Evolutionary conservation across 2,329 filamentous ascomycete species (phyloP).

Genomic region (Endoconidiophora polonica): DNA sequence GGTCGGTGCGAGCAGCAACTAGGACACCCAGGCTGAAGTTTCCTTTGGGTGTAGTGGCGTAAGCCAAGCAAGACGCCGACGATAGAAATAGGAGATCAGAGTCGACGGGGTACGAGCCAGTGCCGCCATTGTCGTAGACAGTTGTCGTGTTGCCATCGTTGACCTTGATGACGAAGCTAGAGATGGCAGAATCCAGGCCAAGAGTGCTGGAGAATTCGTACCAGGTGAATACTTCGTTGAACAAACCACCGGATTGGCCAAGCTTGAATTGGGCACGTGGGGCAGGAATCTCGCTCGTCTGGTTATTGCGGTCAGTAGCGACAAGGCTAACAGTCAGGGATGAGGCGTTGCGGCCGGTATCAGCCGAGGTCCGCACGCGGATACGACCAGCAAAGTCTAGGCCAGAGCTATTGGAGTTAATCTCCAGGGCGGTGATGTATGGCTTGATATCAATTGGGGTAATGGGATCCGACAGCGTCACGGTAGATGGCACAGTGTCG

Average conservation of each 20-base stretch:
- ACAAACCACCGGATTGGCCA: constrained; percentile 16
- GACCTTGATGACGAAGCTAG: constrained; percentile 19
- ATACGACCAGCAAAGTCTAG: constrained; percentile 18
- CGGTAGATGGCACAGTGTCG: constrained; percentile 20
- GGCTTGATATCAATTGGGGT: constrained; percentile 20
- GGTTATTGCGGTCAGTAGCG: constrained; percentile 15
- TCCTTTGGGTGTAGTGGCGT: not conserved
- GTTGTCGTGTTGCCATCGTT: constrained; percentile 16
- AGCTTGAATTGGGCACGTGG: not conserved
- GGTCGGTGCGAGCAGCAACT: constrained; percentile 2
- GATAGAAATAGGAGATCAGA: constrained; percentile 18
- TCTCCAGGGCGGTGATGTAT: constrained; percentile 17
- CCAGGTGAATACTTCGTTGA: constrained; percentile 18
- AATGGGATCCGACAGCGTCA: constrained; percentile 19
- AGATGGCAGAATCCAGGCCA: constrained; percentile 17
- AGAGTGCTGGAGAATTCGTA: constrained; percentile 19
- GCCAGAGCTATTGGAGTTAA: constrained; percentile 16
- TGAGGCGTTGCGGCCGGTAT: constrained; percentile 14
- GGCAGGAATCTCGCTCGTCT: constrained; percentile 5
- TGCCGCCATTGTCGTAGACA: constrained; percentile 17
- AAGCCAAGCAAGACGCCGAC: constrained; percentile 16
- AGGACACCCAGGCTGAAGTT: not conserved
- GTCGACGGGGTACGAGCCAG: constrained; percentile 18
- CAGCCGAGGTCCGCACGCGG: constrained; percentile 15
- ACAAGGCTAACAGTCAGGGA: constrained; percentile 17